Percentiles rank a stretch among this genome's conserved stretches.
phyloP scores from a whole-genome alignment of 2,329 filamentous ascomycete genomes.

The Botryotinia globosa region DNA sequence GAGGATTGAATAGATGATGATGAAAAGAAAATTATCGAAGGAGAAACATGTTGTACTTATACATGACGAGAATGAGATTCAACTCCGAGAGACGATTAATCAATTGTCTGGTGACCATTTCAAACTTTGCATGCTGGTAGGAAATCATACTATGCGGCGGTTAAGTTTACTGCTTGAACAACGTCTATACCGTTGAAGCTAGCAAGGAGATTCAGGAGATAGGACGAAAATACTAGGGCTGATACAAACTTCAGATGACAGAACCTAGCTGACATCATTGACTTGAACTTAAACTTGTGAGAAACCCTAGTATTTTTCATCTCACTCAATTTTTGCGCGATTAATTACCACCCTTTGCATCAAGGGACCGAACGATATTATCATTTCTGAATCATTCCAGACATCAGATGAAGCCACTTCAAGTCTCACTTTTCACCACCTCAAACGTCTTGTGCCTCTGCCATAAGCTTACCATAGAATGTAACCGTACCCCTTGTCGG shows the following conservation, averaged over 20 bases:
- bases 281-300: background rate
- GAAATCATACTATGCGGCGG: conserved; percentile 17
- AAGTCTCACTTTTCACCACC: conserved; percentile 5
- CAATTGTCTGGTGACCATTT: too few relatives aligned
- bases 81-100: background rate
- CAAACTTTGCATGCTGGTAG: background rate
- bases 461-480: too few relatives aligned
- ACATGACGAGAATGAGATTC: background rate
- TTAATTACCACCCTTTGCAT: background rate
- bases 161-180: background rate
- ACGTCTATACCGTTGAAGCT: background rate
- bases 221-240: background rate
- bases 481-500: background rate
- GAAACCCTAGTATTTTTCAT: background rate
- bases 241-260: conserved; percentile 13
- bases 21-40: background rate
- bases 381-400: background rate
- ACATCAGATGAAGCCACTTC: conserved; percentile 16
- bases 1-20: conserved; percentile 8
- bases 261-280: background rate
- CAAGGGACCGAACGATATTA: background rate
- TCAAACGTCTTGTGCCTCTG: background rate
- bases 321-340: background rate
- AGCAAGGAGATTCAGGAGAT: background rate
- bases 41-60: conserved; percentile 11